Base-by-base conservation (phyloP, 78 protist genomes). In the Acrasis kona region DNA sequence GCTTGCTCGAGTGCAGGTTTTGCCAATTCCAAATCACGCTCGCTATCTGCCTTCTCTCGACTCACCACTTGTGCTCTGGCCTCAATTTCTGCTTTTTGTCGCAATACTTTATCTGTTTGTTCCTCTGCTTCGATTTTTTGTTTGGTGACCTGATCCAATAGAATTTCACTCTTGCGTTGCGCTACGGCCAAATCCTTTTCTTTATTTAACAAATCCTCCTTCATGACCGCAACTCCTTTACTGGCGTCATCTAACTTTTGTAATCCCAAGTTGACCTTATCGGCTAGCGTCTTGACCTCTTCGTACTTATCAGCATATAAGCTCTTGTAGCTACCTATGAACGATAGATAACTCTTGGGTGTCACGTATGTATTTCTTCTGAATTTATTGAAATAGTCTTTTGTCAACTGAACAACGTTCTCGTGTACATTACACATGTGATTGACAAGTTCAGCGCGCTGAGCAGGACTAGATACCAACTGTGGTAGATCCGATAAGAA, bases 291-390 rank as follows among this genome's bases (percentile, higher is more conserved):
- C 28, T 38, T 41, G 61, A 92, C 41, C 64, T 79, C 83, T 35
- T 12, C 5, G 41, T 40, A 30, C 81, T 92, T 89, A 58, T 65
- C 10, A 30, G 10, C 12, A 81, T 92, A 92, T 9, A 87, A 75
- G 0, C 2, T 1, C 76, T 39, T 41, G 89, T 81, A 92, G 42
- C 73, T 41, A 31, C 34, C 57, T 71, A 93, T 31, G 91, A 87
- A 93, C 39, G 92, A 85, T 31, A 89, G 84, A 37, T 80, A 93
- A 6, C 92, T 86, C 89, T 87, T 89, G 41, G 94, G 94, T 42
- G 94, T 89, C 29, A 89, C 87, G 76, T 74, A 87, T 19, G 71
- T 81, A 39, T 75, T 35, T 9, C 93, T 80, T 27, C 96, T 86
- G 85, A 66, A 87, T 8, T 41, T 40, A 37, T 70, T 37, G 77